These are phyloP conservation scores for Backusella macrospora DNA, from an alignment of 192 early-diverging fungal species.

Conservation along the genomic window DNA sequence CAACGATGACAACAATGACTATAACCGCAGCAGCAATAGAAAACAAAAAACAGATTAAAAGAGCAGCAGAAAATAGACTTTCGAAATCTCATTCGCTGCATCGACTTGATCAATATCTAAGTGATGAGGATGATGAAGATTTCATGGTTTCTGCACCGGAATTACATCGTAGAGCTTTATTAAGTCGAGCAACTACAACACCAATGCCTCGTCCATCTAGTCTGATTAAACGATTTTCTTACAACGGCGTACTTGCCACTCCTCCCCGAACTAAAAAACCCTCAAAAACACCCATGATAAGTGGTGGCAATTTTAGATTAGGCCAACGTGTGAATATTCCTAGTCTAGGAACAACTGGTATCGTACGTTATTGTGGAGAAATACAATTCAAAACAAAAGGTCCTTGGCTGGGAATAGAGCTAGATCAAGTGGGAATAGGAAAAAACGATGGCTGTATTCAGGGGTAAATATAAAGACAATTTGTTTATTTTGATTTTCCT, in stretches of 20 bases:
- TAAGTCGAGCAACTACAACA: conserved; percentile 14
- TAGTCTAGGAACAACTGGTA: conserved; percentile 45
- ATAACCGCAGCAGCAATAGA: not conserved
- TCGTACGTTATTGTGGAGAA: conserved; percentile 69
- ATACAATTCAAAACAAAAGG: conserved; percentile 69
- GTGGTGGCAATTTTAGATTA: conserved; percentile 1
- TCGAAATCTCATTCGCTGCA: conserved; percentile 20
- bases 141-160: not conserved
- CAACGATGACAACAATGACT: not conserved
- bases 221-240: conserved; percentile 17
- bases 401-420: conserved; percentile 79
- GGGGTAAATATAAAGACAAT: conserved; percentile 46
- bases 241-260: not conserved
- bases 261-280: not conserved
- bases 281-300: not conserved
- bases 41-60: not conserved
- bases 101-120: conserved; percentile 1
- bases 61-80: not conserved
- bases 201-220: conserved; percentile 18
- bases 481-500: conserved; percentile 15
- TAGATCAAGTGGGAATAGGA: conserved; percentile 69
- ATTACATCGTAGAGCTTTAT: not conserved
- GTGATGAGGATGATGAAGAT: conserved; percentile 17
- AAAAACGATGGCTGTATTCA: conserved; percentile 78
- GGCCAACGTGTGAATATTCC: conserved; percentile 24